phyloP scores from a whole-genome alignment of 2,329 filamentous ascomycete species.

The Juglanconis juglandina region DNA sequence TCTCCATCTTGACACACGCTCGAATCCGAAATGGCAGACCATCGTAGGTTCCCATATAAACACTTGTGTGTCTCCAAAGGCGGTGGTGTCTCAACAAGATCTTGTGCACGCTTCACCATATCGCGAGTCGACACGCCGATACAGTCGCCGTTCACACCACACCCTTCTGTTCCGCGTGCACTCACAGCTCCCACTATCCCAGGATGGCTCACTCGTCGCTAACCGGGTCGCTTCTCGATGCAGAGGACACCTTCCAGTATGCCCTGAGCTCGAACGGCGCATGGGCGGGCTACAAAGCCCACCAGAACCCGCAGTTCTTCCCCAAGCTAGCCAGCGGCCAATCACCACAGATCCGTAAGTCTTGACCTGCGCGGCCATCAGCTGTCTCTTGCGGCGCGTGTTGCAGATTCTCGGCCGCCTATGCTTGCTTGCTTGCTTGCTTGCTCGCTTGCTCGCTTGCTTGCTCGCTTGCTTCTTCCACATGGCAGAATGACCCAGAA shows the following conservation, averaged over 20 bases:
- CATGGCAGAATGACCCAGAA: not conserved
- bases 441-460: not conserved
- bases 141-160: not conserved
- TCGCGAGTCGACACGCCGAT: not conserved
- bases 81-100: not conserved
- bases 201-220: not conserved
- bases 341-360: constrained; percentile 57
- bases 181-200: not conserved
- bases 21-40: constrained; percentile 12
- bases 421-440: constrained; percentile 6
- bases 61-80: not conserved
- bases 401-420: not conserved
- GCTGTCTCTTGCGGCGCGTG: not conserved
- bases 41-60: constrained; percentile 5
- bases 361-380: not conserved
- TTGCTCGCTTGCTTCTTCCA: not conserved
- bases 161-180: not conserved
- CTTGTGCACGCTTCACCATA: not conserved
- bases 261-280: constrained; percentile 66
- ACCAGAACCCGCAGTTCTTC: constrained; percentile 70
- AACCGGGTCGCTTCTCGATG: not conserved
- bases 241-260: constrained; percentile 57
- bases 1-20: not conserved
- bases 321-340: constrained; percentile 65
- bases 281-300: constrained; percentile 64